Evolutionary conservation across 768 basidiomycete species (phyloP).

Genomic region (Leccinum broughii): DNA sequence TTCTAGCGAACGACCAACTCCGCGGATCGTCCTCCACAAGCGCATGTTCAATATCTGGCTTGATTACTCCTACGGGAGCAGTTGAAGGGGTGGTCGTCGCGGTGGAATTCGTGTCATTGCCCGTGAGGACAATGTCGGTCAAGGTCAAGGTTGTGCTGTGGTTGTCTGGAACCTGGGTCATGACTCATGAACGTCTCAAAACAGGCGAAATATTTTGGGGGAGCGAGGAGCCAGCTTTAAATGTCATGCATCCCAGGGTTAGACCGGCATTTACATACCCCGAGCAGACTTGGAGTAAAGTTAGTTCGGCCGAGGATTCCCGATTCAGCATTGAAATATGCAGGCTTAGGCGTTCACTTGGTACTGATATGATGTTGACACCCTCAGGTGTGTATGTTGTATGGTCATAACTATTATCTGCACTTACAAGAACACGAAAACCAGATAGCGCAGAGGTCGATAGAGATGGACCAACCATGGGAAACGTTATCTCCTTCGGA

Average conservation of each 20-base stretch:
- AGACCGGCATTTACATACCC: background rate
- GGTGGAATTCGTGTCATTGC: background rate
- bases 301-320: slow-evolving; percentile 11
- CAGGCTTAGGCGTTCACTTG: background rate
- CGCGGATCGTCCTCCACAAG: slow-evolving; percentile 63
- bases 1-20: slow-evolving; percentile 54
- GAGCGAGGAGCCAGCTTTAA: slow-evolving; percentile 7
- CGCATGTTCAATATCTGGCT: slow-evolving; percentile 40
- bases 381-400: background rate
- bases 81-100: background rate
- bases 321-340: background rate
- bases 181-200: slow-evolving; percentile 6
- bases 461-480: background rate
- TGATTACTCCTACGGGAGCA: background rate
- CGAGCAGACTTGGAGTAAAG: background rate
- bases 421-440: background rate
- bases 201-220: background rate
- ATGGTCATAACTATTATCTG: background rate
- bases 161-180: slow-evolving; percentile 7
- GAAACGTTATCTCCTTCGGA: background rate
- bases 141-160: background rate
- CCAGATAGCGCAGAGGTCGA: background rate
- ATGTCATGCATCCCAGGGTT: background rate
- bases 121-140: background rate
- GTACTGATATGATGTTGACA: background rate